Evolutionary conservation across 306 rosid genomes (phyloP).

Genomic region (Glycine soja): DNA sequence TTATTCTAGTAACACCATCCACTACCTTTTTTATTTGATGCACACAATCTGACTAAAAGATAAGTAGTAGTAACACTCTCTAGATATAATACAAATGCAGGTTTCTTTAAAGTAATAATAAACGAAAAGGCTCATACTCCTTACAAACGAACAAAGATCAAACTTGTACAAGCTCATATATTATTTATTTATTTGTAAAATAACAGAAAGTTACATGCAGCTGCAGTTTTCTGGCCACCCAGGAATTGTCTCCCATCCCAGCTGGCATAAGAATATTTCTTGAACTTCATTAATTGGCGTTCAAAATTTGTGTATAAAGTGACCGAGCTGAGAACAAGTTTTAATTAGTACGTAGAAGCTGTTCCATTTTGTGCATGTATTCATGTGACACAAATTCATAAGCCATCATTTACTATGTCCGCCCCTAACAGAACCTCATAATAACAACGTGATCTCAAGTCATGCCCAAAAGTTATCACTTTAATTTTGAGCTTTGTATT

Average conservation of each 20-base stretch:
- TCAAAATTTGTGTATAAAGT: too few relatives aligned
- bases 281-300: not conserved
- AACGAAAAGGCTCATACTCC: too few relatives aligned
- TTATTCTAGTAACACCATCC: too few relatives aligned
- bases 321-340: not conserved
- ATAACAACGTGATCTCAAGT: too few relatives aligned
- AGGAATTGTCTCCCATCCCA: not conserved
- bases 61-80: too few relatives aligned
- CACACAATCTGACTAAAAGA: too few relatives aligned
- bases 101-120: too few relatives aligned
- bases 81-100: too few relatives aligned
- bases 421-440: slow-evolving; percentile 1
- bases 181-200: too few relatives aligned
- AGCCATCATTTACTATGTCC: slow-evolving; percentile 28
- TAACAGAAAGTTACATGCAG: not conserved
- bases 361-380: not conserved
- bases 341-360: not conserved
- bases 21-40: too few relatives aligned
- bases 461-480: too few relatives aligned
- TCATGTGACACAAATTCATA: slow-evolving; percentile 33
- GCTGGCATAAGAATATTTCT: not conserved
- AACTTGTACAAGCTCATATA: not conserved
- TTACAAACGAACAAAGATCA: not conserved
- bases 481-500: too few relatives aligned
- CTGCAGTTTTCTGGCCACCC: not conserved